Evolutionary conservation across 768 basidiomycete genomes (phyloP).

Genomic region (Pulveroboletus sp.): DNA sequence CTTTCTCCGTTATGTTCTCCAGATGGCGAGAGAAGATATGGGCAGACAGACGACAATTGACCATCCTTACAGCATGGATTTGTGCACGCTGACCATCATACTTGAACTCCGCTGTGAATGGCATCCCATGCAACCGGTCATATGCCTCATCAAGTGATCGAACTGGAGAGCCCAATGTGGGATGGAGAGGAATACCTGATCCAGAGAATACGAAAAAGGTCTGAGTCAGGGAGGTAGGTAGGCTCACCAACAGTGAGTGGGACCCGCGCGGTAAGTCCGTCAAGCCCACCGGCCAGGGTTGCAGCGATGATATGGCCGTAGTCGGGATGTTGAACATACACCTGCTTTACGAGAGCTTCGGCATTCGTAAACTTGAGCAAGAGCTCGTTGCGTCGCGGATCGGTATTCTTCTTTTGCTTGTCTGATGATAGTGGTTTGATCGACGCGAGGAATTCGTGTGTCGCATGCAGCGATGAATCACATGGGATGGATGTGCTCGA

Average conservation of each 20-base stretch:
- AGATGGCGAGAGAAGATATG: conserved; percentile 84
- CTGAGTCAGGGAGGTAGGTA: conserved; percentile 1
- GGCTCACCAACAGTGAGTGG: conserved; percentile 64
- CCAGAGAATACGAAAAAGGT: conserved; percentile 3
- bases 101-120: conserved; percentile 86
- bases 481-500: conserved; percentile 14
- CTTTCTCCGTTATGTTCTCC: conserved; percentile 91
- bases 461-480: conserved; percentile 29
- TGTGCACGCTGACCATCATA: conserved; percentile 87
- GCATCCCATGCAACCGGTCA: conserved; percentile 53
- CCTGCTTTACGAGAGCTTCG: conserved; percentile 60
- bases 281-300: conserved; percentile 56
- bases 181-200: conserved; percentile 75
- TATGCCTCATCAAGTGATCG: conserved; percentile 85
- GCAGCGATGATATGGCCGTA: conserved; percentile 65
- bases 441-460: conserved; percentile 16
- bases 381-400: conserved; percentile 34
- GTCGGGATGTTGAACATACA: conserved; percentile 76
- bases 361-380: conserved; percentile 46
- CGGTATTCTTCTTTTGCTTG: conserved; percentile 29
- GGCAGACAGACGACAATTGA: conserved; percentile 33
- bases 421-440: conserved; percentile 13
- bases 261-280: conserved; percentile 53
- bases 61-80: conserved; percentile 50
- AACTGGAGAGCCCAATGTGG: conserved; percentile 82